Conservation (phyloP, 805 yeast genomes). For the Metahyphopichia silvanorum region DNA sequence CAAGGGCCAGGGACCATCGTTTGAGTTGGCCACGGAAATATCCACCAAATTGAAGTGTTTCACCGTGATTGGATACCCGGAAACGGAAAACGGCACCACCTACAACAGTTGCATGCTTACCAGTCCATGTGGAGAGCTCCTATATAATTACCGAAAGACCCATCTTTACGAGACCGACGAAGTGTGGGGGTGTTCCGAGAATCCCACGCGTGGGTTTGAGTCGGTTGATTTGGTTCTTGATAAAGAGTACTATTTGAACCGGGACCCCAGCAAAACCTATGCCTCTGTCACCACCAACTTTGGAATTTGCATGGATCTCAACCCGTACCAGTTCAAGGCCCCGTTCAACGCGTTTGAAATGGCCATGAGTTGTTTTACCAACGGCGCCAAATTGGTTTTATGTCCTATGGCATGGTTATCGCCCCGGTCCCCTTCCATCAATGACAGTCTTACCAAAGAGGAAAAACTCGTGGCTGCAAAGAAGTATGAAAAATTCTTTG, state of each 20-base stretch:
- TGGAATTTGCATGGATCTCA: slow-evolving; percentile 94
- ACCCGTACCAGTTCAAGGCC: slow-evolving; percentile 80
- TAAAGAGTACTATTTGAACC: slow-evolving; percentile 12
- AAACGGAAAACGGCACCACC: slow-evolving; percentile 32
- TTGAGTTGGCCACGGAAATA: slow-evolving; percentile 53
- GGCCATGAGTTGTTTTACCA: slow-evolving; percentile 47
- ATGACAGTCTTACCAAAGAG: slow-evolving; percentile 12
- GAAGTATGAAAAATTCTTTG: slow-evolving; percentile 5
- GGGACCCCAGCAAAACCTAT: slow-evolving; percentile 18
- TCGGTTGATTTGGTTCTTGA: slow-evolving; percentile 39
- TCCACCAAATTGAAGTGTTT: slow-evolving; percentile 54
- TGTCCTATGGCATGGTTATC: slow-evolving; percentile 89
- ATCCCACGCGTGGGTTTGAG: slow-evolving; percentile 54
- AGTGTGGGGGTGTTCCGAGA: slow-evolving; percentile 73
- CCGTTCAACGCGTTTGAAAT: slow-evolving; percentile 77
- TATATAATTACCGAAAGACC: slow-evolving; percentile 71
- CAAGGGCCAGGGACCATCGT: slow-evolving; percentile 43
- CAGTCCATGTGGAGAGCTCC: slow-evolving; percentile 51
- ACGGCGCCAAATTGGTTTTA: slow-evolving; percentile 53
- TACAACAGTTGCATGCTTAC: slow-evolving; percentile 75
- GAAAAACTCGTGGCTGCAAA: slow-evolving; percentile 9
- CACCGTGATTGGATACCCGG: slow-evolving; percentile 84
- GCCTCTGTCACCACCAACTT: slow-evolving; percentile 41
- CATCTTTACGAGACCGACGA: slow-evolving; percentile 78
- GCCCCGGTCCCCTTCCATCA: slow-evolving; percentile 42